Base-by-base conservation (phyloP, 352 stramenopile species). In the Phytophthora megakarya region DNA sequence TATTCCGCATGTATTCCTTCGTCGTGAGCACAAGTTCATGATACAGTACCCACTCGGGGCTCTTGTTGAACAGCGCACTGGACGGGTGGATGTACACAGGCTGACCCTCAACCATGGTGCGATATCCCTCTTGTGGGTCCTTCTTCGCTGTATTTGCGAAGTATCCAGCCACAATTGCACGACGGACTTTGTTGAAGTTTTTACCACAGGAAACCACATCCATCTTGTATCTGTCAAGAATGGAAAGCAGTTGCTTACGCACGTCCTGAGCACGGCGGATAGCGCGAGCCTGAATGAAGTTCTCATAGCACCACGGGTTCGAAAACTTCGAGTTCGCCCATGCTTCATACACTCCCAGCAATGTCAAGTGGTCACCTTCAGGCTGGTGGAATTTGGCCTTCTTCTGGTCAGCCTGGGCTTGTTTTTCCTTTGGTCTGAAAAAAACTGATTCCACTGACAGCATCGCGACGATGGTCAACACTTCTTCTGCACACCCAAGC, bases 61-160 rank as follows among this genome's bases (percentile, higher is more conserved):
- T 98, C 76, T 99, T 99, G 78, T 99, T 98, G 77, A 99, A 99
- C 32, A 99, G 67, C 12, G 97, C 91, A 40, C 91, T 99, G 18
- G 92, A 98, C 39, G 97, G 97, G 72, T 99, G 97, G 70, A 99
- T 99, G 75, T 99, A 99, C 38, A 99, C 97, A 13, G 96, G 94
- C 70, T 99, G 97, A 42, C 98, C 96, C 62, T 99, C 97, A 4
- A 99, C 91, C 70, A 99, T 96, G 15, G 96, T 99, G 33, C 94
- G 81, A 72, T 99, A 99, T 50, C 97, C 98, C 75, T 99, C 97
- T 66, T 99, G 95, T 12, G 96, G 97, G 68, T 99, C 97, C 69
- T 99, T 99, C 86, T 99, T 99, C 18, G 97, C 97, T 21, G 97
- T 98, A 75, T 99, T 98, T 9, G 92, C 98, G 71, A 99, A 99